phyloP scores from a whole-genome alignment of 495 filamentous ascomycete genomes.

The Chaetomium cochliodes region DNA sequence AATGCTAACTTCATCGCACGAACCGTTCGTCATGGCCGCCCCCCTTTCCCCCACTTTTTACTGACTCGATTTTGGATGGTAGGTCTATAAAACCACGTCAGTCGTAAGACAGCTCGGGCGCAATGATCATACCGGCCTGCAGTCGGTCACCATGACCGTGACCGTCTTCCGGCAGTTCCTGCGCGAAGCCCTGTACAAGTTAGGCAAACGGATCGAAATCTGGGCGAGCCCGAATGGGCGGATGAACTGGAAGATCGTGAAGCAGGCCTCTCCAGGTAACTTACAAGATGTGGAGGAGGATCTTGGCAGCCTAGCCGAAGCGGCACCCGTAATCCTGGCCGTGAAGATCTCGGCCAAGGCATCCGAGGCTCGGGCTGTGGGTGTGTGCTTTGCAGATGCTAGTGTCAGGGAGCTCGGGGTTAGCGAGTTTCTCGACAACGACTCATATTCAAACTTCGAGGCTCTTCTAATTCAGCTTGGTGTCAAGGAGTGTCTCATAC shows the following conservation, averaged over 20 bases:
- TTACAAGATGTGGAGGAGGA: conserved; percentile 97
- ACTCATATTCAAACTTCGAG: conserved; percentile 97
- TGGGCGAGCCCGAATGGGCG: conserved; percentile 71
- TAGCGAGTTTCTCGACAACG: conserved; percentile 97
- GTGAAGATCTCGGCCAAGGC: conserved; percentile 90
- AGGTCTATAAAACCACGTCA: conserved; percentile 96
- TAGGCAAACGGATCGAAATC: conserved; percentile 89
- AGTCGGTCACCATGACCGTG: conserved; percentile 89
- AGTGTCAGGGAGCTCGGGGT: conserved; percentile 94
- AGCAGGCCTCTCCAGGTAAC: conserved; percentile 93
- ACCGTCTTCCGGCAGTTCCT: conserved; percentile 96
- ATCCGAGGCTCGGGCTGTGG: conserved; percentile 78
- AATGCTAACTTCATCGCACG: conserved; percentile 93
- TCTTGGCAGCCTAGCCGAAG: conserved; percentile 80
- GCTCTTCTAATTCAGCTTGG: conserved; percentile 93
- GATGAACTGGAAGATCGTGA: conserved; percentile 85
- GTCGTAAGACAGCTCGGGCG: conserved; percentile 86
- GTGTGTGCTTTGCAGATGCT: conserved; percentile 97
- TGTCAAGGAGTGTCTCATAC: conserved; percentile 87
- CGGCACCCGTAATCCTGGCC: conserved; percentile 88
- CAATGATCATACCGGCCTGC: conserved; percentile 74
- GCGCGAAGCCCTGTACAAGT: conserved; percentile 85
- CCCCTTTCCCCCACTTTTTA: background rate
- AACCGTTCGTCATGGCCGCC: conserved; percentile 51
- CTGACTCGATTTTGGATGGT: conserved; percentile 9